Conservation (phyloP, 495 filamentous ascomycete genomes). For the Penicillium taxi region DNA sequence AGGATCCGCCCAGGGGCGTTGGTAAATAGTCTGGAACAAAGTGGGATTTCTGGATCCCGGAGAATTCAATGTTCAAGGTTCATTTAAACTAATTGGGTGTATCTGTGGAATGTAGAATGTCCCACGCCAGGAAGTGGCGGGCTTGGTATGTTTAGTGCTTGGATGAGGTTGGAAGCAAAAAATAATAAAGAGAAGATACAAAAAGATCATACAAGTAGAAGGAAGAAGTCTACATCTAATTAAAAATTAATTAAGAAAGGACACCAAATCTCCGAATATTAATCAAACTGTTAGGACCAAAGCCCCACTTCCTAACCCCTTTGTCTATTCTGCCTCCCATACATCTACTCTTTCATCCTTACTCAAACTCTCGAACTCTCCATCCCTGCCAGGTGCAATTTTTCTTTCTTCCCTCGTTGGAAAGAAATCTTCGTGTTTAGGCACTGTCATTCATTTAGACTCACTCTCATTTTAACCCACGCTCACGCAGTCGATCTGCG, state of each 20-base stretch:
- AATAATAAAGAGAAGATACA: too few species aligned
- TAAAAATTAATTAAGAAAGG: background rate
- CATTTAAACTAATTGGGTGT: too few species aligned
- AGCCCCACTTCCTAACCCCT: slow-evolving; percentile 14
- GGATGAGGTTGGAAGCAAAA: slow-evolving; percentile 18
- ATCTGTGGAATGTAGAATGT: slow-evolving; percentile 27
- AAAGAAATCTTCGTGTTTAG: slow-evolving; percentile 23
- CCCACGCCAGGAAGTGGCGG: slow-evolving; percentile 20
- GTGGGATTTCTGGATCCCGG: slow-evolving; percentile 5
- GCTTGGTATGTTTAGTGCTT: slow-evolving; percentile 14
- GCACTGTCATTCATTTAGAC: slow-evolving; percentile 38
- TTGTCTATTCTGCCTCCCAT: slow-evolving; percentile 14
- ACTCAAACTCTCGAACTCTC: slow-evolving; percentile 9
- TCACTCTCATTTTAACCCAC: slow-evolving; percentile 17
- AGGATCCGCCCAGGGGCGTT: slow-evolving; percentile 12
- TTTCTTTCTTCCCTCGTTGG: slow-evolving; percentile 28
- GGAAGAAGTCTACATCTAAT: too few species aligned
- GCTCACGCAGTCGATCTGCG: slow-evolving; percentile 36
- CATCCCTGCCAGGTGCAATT: slow-evolving; percentile 14
- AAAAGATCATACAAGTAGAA: too few species aligned
- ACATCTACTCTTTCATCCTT: slow-evolving; percentile 22
- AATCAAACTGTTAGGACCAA: slow-evolving; percentile 6
- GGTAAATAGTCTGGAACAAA: background rate
- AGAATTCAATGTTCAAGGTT: too few species aligned
- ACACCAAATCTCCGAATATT: background rate